These are phyloP conservation scores for Drechslerella coelobrocha DNA, from an alignment of 2,329 filamentous ascomycete species.

Conservation along the genomic window DNA sequence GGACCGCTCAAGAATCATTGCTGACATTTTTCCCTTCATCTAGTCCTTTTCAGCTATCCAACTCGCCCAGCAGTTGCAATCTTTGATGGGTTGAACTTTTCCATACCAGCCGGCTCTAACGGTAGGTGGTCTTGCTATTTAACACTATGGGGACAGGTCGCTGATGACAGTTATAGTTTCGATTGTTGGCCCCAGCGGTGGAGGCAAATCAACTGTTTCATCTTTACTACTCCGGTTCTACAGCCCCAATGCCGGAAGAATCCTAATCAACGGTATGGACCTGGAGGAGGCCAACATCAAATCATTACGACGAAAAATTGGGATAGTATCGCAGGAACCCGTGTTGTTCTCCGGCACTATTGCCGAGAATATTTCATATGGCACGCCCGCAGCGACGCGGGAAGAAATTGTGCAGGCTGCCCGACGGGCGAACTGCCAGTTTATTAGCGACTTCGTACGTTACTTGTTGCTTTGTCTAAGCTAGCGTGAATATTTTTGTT, in stretches of 20 bases:
- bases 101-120: slow-evolving; percentile 90
- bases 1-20: neutral
- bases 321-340: slow-evolving; percentile 93
- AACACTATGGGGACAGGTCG: neutral
- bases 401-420: slow-evolving; percentile 85
- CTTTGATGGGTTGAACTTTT: slow-evolving; percentile 86
- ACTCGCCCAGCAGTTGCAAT: slow-evolving; percentile 90
- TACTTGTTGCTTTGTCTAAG: slow-evolving; percentile 59
- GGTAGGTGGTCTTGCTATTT: slow-evolving; percentile 1
- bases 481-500: neutral
- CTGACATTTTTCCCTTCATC: neutral
- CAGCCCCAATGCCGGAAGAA: slow-evolving; percentile 75
- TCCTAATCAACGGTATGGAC: slow-evolving; percentile 84
- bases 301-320: slow-evolving; percentile 87
- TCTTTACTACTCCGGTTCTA: slow-evolving; percentile 85
- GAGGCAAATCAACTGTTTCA: slow-evolving; percentile 94
- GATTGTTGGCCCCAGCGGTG: slow-evolving; percentile 93
- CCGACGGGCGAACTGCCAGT: slow-evolving; percentile 90
- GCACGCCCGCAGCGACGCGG: slow-evolving; percentile 77
- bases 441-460: slow-evolving; percentile 81
- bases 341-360: slow-evolving; percentile 87
- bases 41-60: slow-evolving; percentile 85
- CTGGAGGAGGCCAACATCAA: slow-evolving; percentile 89
- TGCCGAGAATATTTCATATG: slow-evolving; percentile 90
- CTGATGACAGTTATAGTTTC: slow-evolving; percentile 66